Evolutionary conservation across 78 protist genomes (phyloP).

Genomic region (Goniomonas avonlea): DNA sequence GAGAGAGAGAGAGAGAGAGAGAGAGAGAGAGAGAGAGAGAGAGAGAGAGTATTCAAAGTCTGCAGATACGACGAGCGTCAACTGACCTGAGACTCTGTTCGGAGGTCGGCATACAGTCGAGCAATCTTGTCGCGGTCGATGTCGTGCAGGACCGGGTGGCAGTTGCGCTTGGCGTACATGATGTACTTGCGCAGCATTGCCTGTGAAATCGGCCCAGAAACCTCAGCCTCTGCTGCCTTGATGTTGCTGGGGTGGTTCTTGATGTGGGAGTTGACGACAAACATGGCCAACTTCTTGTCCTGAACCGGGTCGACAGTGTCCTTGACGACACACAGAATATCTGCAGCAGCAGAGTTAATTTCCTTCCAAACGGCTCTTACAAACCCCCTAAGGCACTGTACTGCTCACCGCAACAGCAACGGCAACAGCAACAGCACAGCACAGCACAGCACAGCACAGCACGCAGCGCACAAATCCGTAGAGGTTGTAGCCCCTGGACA

Average conservation of each 20-base stretch:
- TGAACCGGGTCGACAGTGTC: constrained; percentile 69
- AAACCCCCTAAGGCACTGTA: no score
- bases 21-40: no score
- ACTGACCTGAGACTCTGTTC: no score
- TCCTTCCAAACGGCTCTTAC: no score
- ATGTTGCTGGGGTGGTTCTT: constrained; percentile 65
- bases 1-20: constrained; percentile 2
- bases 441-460: not conserved
- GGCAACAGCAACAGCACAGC: no score
- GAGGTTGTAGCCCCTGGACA: no score
- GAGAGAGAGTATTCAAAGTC: no score
- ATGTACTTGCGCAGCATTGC: constrained; percentile 87
- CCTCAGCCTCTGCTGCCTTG: constrained; percentile 11
- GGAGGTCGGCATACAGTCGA: constrained; percentile 78
- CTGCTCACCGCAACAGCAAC: no score
- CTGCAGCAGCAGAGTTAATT: no score
- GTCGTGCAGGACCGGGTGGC: not conserved
- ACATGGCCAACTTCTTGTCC: constrained; percentile 80
- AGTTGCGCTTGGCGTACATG: constrained; percentile 38
- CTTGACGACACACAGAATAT: constrained; percentile 78
- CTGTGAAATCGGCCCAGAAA: constrained; percentile 40
- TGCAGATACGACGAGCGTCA: no score
- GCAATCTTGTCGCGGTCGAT: constrained; percentile 60
- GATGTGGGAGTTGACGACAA: constrained; percentile 77
- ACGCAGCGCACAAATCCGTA: no score